Base-by-base conservation (phyloP, 164 flowering plant species). In the Malania oleifera region DNA sequence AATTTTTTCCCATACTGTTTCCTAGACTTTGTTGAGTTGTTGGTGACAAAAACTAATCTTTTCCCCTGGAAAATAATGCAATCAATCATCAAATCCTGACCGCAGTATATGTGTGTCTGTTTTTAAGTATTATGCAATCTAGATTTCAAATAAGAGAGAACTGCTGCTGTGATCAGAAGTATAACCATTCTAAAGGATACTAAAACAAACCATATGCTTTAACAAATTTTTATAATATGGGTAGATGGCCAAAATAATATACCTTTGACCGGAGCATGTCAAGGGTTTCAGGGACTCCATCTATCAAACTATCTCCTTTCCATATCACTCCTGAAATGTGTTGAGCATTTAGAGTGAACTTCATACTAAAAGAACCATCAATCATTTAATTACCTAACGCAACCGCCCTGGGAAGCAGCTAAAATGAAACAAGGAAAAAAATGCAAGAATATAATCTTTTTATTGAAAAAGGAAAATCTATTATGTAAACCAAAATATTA, bases 1-100 rank as follows among this genome's bases (percentile, higher is more conserved):
- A 95, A 95, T 71, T 95, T 95, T 54, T 91, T 91, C 35, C 97
- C 99, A 57, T 95, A 95, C 55, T 95, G 97, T 73, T 91, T 91
- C 75, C 99, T 78, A 40, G 99, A 95, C 77, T 95, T 91, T 31
- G 99, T 90, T 25, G 99, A 95, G 75, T 91, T 95, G 85, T 95
- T 95, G 56, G 99, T 95, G 12, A 95, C 99, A 76, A 95, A 95
- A 47, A 95, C 91, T 63, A 91, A 72, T 68, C 97, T 80, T 71
- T 95, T 95, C 0, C 97, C 99, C 99, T 95, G 80, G 52, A 66
- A 38, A 67, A 62, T 15, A 39, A 50, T 23, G 50, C 8, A 57
- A 37, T 14, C 45, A 11, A 31, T 25, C 18, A 63, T 6, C 24
- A 43, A 27, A 17, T 20, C 17, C 34, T 48, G 51, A 43, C 7